These are phyloP conservation scores for Thalassiosira oceanica DNA, from an alignment of 352 stramenopile genomes.

Conservation along the genomic window DNA sequence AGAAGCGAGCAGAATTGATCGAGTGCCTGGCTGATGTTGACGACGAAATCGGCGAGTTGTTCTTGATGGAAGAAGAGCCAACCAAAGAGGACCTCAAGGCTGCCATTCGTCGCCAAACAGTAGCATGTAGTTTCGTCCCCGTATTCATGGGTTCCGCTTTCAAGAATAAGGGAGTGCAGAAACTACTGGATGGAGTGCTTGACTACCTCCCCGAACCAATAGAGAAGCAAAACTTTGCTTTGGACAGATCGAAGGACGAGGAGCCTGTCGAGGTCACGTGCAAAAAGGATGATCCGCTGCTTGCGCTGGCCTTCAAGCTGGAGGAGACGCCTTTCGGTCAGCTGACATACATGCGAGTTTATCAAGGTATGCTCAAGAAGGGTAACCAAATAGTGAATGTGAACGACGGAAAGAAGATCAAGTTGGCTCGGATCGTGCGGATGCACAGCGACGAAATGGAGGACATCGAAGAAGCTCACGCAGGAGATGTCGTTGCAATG, in stretches of 20 bases:
- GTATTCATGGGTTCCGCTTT: slow-evolving; percentile 98
- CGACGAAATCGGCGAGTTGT: slow-evolving; percentile 98
- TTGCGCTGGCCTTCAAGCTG: slow-evolving; percentile 99
- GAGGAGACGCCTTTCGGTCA: slow-evolving; percentile 98
- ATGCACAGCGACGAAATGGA: slow-evolving; percentile 99
- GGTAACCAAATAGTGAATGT: slow-evolving; percentile 87
- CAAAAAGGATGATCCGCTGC: slow-evolving; percentile 86
- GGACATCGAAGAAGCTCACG: slow-evolving; percentile 92
- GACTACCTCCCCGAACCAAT: slow-evolving; percentile 93
- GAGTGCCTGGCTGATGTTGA: slow-evolving; percentile 93
- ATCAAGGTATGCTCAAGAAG: slow-evolving; percentile 87
- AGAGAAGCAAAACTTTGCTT: slow-evolving; percentile 93
- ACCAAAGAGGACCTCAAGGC: slow-evolving; percentile 88
- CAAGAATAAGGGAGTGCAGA: slow-evolving; percentile 97
- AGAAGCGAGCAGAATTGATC: slow-evolving; percentile 87
- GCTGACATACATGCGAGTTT: slow-evolving; percentile 97
- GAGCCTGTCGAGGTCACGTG: slow-evolving; percentile 86
- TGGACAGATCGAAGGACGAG: slow-evolving; percentile 92
- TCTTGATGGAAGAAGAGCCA: slow-evolving; percentile 96
- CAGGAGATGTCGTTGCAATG: slow-evolving; percentile 97
- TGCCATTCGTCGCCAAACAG: slow-evolving; percentile 92
- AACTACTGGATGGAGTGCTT: slow-evolving; percentile 96
- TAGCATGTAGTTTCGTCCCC: slow-evolving; percentile 97
- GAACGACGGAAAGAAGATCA: slow-evolving; percentile 87
- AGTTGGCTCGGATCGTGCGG: slow-evolving; percentile 95